Evolutionary conservation across 495 filamentous ascomycete species (phyloP).

Genomic region (Neurospora sp.): DNA sequence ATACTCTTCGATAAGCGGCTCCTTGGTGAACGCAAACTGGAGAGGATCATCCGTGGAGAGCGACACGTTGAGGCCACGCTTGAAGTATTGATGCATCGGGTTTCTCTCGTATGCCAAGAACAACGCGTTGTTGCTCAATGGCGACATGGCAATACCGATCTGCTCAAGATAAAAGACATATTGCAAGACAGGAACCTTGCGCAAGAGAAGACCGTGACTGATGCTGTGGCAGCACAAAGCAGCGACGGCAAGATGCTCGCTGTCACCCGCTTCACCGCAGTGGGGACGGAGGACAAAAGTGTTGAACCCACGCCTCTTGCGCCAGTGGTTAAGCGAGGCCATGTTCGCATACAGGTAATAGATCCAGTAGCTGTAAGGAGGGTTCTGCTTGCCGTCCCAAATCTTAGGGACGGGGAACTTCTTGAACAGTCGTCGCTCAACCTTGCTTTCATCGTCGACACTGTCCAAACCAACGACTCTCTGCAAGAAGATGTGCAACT

Average conservation of each 20-base stretch:
- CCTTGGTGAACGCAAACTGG: constrained; percentile 97
- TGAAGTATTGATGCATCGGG: constrained; percentile 90
- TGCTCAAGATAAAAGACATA: constrained; percentile 98
- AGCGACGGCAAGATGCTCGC: constrained; percentile 87
- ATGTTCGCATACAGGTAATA: constrained; percentile 96
- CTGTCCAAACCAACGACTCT: constrained; percentile 94
- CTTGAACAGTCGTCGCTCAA: constrained; percentile 77
- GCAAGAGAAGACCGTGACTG: constrained; percentile 83
- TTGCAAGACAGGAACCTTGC: constrained; percentile 89
- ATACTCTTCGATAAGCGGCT: constrained; percentile 96
- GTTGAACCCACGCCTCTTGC: constrained; percentile 86
- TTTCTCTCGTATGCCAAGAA: constrained; percentile 97
- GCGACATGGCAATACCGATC: constrained; percentile 98
- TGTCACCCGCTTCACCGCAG: constrained; percentile 94
- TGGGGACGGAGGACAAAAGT: constrained; percentile 90
- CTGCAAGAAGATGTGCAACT: constrained; percentile 90
- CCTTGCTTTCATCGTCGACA: constrained; percentile 96
- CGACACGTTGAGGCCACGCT: constrained; percentile 87
- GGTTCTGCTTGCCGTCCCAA: constrained; percentile 89
- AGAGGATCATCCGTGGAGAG: constrained; percentile 94
- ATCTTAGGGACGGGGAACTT: constrained; percentile 86
- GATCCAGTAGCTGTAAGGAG: constrained; percentile 97
- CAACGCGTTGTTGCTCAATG: constrained; percentile 92
- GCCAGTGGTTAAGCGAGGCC: constrained; percentile 81
- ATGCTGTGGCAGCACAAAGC: constrained; percentile 95